Base-by-base conservation (phyloP, 495 filamentous ascomycete genomes). In the Aspergillus olivimuriae region DNA sequence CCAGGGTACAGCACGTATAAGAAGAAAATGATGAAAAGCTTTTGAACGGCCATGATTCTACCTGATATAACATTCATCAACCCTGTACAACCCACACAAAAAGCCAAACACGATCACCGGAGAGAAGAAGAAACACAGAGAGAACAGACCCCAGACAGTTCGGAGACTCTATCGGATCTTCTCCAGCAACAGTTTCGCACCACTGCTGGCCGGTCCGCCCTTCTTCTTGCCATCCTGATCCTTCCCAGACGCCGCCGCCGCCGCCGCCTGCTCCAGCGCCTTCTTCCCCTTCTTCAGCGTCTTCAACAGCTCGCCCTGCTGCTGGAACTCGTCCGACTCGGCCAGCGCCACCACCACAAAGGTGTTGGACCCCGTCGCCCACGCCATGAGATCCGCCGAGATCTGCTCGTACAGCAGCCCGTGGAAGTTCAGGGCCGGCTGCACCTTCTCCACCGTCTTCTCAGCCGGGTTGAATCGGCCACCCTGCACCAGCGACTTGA, bases 401-500 rank as follows among this genome's bases (percentile, higher is more conserved):
- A 95, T 88, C 43, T 78, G 70, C 24, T 83, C 78, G 51, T 87
- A 97, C 10, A 97, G 66, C 34, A 85, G 64, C 44, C 77, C 73
- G 48, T 87, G 79, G 66, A 96, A 98, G 47, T 79, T 73, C 38
- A 95, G 72, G n/a, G 81, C 68, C 6, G 89, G 87, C n/a, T 85
- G 74, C 14, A 82, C 72, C 44, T 78, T 76, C 54, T 80, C 78
- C 34, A 94, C 66, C 36, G 72, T 75, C 61, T 85, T 87, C 2
- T 73, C 70, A 24, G 70, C 74, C 17, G 69, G 71, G 65, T 95
- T 88, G 60, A 83, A 98, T 18, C 75, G 79, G 8, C 94, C 92
- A 16, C 92, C 91, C 23, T 84, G 77, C 19, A 95, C 85, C 1
- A 99, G 75, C 0, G 82, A 82, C 65, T 94, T 96, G 47, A 95